Conservation (phyloP, 108 stramenopile genomes). For the Halocafeteria seosinensis region DNA sequence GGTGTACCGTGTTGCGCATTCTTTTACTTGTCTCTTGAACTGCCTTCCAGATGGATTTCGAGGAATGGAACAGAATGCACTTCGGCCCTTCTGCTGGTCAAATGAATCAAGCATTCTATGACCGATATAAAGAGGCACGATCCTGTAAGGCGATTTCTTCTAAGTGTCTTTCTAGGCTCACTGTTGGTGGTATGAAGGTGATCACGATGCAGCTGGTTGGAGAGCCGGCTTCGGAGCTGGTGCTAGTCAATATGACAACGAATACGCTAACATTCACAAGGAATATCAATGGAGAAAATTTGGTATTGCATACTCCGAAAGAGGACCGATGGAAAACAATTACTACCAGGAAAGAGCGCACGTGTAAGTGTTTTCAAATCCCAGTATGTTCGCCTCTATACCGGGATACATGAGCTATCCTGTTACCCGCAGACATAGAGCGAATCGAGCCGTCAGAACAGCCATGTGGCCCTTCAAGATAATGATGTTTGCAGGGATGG, state of each 20-base stretch:
- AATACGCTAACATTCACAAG: not conserved
- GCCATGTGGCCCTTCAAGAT: not conserved
- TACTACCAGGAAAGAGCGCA: not conserved
- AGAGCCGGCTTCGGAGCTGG: not conserved
- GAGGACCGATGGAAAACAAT: not conserved
- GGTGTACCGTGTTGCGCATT: too few relatives aligned
- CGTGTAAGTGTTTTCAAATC: too few relatives aligned
- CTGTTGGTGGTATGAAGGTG: too few relatives aligned
- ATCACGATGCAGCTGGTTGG: not conserved
- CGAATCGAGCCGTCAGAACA: not conserved
- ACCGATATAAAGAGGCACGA: not conserved
- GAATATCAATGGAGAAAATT: not conserved
- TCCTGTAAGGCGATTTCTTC: too few relatives aligned
- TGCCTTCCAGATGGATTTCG: not conserved
- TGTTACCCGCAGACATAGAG: too few relatives aligned
- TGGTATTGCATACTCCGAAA: not conserved
- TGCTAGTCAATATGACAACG: not conserved
- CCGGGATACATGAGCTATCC: too few relatives aligned
- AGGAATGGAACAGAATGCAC: not conserved
- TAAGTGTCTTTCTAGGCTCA: too few relatives aligned
- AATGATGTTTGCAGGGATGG: not conserved
- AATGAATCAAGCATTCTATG: not conserved
- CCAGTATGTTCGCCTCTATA: too few relatives aligned
- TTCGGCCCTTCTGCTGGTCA: not conserved
- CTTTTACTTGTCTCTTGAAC: too few relatives aligned